Evolutionary conservation across 257 asterid genomes (phyloP), one percentile per base, ranked within the genome.

Genomic region (Lavandula angustifolia): DNA sequence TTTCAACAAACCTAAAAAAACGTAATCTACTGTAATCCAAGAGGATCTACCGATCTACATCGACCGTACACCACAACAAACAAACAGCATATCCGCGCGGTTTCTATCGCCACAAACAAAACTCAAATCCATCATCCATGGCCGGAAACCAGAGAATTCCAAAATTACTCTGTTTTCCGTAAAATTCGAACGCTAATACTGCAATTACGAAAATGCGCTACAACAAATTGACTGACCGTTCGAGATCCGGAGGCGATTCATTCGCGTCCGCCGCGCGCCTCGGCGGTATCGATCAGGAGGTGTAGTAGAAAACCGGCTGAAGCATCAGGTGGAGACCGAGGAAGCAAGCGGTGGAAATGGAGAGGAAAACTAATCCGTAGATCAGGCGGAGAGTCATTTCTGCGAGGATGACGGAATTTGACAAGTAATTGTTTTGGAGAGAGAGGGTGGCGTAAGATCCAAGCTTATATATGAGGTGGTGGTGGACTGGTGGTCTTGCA

Each of bases 231-330:
- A 61, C 71, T 69, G 50, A 62, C 77, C 71, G 6, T 42, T 38
- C 44, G 44, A 12, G 48, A 35, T 47, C 61, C 14, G 9, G 35
- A 46, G 9, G 18, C 47, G 46, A 31, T 7, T 54, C 60, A 10
- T 46, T 18, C 27, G 27, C n/a, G n/a, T n/a, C n/a, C n/a, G n/a
- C n/a, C n/a, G n/a, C 27, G 27, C 27, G 27, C 27, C 27, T 22
- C 27, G 27, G 27, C 27, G 27, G 27, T 22, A 22, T 22, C 9
- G 46, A 2, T 33, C 73, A 82, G 3, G 82, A 60, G 53, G 81
- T 76, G 77, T 83, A 81, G 46, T 79, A 85, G 72, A 85, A 79
- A 17, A 79, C 78, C 3, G 94, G 89, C 72, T 75, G 94, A 59
- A 85, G 87, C 22, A 76, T 10, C 14, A 81, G 70, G 74, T 80